Evolutionary conservation across 108 stramenopile species (phyloP).

Genomic region (Cyclotella cryptica): DNA sequence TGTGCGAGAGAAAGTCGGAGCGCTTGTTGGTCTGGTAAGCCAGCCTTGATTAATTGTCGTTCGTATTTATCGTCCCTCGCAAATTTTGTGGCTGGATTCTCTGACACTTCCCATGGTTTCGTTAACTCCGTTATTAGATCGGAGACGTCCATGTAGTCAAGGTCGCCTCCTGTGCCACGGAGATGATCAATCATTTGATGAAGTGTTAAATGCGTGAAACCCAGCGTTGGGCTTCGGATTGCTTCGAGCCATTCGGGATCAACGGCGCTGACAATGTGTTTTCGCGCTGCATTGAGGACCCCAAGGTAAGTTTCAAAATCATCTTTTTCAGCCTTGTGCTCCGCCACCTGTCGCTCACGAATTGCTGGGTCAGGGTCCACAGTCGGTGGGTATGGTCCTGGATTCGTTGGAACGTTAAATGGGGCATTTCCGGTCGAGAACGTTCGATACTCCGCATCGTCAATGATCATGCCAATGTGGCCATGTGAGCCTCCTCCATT

Average conservation of each 20-base stretch:
- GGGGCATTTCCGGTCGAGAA: not conserved
- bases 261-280: not conserved
- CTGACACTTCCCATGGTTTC: not conserved
- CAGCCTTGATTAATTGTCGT: too few relatives aligned
- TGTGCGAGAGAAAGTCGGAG: not conserved
- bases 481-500: conserved; percentile 2
- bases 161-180: not conserved
- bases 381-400: conserved; percentile 20
- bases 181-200: not conserved
- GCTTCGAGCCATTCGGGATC: not conserved
- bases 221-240: not conserved
- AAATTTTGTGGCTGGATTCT: not conserved
- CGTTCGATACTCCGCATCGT: conserved; percentile 16
- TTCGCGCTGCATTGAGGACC: not conserved
- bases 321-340: conserved; percentile 12
- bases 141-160: not conserved
- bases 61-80: too few relatives aligned
- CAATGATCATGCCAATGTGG: conserved; percentile 15
- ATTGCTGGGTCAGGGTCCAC: not conserved
- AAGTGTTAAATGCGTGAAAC: too few relatives aligned
- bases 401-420: conserved; percentile 13
- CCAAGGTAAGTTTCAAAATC: not conserved
- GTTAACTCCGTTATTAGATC: not conserved
- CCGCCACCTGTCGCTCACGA: conserved; percentile 5
- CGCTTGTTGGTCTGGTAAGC: too few relatives aligned